Base-by-base conservation (phyloP, 371 early-diverging fungal species). In the Apophysomyces ossiformis region DNA sequence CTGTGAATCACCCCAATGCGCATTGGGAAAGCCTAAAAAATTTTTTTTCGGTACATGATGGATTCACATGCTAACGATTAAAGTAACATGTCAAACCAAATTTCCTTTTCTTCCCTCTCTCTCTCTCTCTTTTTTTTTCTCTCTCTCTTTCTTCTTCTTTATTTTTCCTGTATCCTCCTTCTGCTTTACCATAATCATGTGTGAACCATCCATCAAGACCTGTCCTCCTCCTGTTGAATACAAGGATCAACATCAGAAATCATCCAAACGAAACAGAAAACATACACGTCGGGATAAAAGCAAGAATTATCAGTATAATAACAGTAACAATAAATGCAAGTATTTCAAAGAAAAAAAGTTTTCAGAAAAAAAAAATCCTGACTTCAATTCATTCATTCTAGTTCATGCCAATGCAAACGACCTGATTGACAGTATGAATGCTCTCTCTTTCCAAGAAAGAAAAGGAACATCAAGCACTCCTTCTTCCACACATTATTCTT, bases 291-390 rank as follows among this genome's bases (percentile, higher is more conserved):
- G 54, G 9, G 21, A 50, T 21, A n/a, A 26, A 50, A 50, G 9
- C 21, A 50, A 50, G 21, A 50, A n/a, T 50, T 26, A 26, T 16
- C 54, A 26, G 21, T 9, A 50, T 21, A n/a, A 26, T 21, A 50
- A 50, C 21, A 50, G 26, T 9, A 50, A n/a, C 21, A 50, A 50
- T 21, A 50, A 50, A 50, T n/a, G 54, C 54, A 50, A 50, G 54
- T 26, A 21, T 8, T 2, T 3, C 32, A 2, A 26, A 26, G 32
- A 26, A 21, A 21, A 21, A 50, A 18, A 50, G 9, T 41, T 41
- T 5, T 41, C 2, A 11, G 5, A 41, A 41, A 41, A 26, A 26
- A 26, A 26, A 26, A 26, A 2, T 26, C 3, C 16, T 18, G 46
- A 45, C 46, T 6, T 5, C 16, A 45, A 8, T 6, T 5, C 16